Conservation (phyloP, 805 yeast species). For the Candida morakotiae region DNA sequence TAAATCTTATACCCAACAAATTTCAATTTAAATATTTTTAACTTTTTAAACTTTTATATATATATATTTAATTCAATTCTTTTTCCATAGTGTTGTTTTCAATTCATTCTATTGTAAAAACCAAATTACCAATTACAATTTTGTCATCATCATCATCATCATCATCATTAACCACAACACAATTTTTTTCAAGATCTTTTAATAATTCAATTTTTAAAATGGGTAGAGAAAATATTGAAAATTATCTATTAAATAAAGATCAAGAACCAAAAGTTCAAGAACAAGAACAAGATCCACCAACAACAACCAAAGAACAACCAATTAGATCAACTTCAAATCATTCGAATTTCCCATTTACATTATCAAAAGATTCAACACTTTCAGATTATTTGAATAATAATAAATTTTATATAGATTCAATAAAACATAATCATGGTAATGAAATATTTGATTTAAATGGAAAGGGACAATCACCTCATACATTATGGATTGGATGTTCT, state of each 20-base stretch:
- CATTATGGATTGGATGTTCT: constrained; percentile 91
- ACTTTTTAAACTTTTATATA: not conserved
- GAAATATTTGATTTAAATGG: constrained; percentile 60
- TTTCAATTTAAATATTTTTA: too few species aligned
- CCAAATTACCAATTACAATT: too few species aligned
- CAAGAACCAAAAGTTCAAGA: constrained; percentile 16
- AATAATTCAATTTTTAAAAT: constrained; percentile 13
- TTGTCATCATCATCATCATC: too few species aligned
- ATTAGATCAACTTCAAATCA: constrained; percentile 5
- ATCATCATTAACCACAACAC: too few species aligned
- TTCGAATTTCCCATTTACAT: constrained; percentile 40
- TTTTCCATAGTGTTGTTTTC: not conserved
- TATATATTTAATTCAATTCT: not conserved
- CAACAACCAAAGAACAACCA: too few species aligned
- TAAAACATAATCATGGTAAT: constrained; percentile 48
- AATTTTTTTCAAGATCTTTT: not conserved
- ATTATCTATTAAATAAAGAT: constrained; percentile 34
- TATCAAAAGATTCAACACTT: constrained; percentile 45
- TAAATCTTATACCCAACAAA: too few species aligned
- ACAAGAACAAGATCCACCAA: not conserved
- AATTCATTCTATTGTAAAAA: not conserved
- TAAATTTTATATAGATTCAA: constrained; percentile 40
- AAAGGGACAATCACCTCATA: constrained; percentile 87
- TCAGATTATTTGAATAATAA: constrained; percentile 49
- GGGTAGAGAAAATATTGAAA: constrained; percentile 41